Percentiles rank a stretch among this genome's conserved stretches.
phyloP scores from a whole-genome alignment of 192 early-diverging fungal species.

The Rhizoclosmatium sp. region DNA sequence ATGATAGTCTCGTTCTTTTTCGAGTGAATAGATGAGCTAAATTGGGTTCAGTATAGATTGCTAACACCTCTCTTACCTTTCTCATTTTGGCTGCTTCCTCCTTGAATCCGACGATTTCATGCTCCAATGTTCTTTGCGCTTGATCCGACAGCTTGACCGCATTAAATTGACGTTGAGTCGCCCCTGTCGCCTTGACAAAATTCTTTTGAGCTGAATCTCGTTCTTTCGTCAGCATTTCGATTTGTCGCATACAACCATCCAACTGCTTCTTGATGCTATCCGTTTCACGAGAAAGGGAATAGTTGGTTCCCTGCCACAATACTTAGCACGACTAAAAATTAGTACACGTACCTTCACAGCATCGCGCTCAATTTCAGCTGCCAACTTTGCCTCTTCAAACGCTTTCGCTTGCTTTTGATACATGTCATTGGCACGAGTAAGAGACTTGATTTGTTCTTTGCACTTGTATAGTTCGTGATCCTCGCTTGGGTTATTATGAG shows the following conservation, averaged over 20 bases:
- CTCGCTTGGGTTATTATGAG: constrained; percentile 43
- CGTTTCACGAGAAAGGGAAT: constrained; percentile 50
- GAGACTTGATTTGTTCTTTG: constrained; percentile 52
- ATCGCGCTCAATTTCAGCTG: constrained; percentile 60
- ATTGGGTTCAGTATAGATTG: neutral
- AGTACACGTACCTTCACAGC: constrained; percentile 42
- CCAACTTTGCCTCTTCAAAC: constrained; percentile 55
- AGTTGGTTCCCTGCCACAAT: constrained; percentile 43
- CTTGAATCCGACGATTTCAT: constrained; percentile 65
- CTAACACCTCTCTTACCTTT: constrained; percentile 44
- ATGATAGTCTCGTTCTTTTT: constrained; percentile 62
- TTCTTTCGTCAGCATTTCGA: constrained; percentile 58
- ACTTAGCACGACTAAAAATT: constrained; percentile 12
- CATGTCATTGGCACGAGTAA: constrained; percentile 44
- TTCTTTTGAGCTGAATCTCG: constrained; percentile 66
- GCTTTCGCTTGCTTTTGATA: constrained; percentile 53
- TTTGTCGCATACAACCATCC: constrained; percentile 44
- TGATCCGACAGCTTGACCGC: constrained; percentile 63
- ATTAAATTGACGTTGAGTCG: constrained; percentile 62
- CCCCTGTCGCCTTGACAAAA: constrained; percentile 61
- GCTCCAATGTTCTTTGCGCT: constrained; percentile 63
- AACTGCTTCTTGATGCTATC: constrained; percentile 52
- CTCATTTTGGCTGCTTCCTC: constrained; percentile 69
- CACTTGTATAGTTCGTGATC: constrained; percentile 50
- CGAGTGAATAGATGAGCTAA: constrained; percentile 64